A percentile compares a stretch with the other conserved stretches of the same genome.
Conservation (phyloP, 1,284 basidiomycete genomes). For the Tilletia walkeri region DNA sequence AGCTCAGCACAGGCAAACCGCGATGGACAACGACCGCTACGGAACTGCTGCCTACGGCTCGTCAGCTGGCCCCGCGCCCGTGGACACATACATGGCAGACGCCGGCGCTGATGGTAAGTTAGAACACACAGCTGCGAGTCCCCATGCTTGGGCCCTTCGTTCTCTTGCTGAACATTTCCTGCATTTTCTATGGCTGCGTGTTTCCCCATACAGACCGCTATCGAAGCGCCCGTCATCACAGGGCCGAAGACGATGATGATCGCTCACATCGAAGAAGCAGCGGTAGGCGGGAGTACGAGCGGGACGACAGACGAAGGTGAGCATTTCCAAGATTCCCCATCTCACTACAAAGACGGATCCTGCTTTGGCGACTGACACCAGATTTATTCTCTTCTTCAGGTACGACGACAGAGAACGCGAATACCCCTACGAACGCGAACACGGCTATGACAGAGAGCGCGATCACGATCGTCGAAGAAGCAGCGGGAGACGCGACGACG, state of each 20-base stretch:
- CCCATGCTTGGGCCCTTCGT: no score
- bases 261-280: conserved; percentile 28
- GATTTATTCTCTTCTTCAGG: conserved; percentile 26
- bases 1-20: no score
- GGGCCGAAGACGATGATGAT: conserved; percentile 56
- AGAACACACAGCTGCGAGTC: neutral
- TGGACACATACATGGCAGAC: neutral
- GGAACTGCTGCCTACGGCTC: neutral
- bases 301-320: conserved; percentile 25
- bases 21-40: conserved; percentile 5
- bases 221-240: conserved; percentile 45
- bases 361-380: neutral
- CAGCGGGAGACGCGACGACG: conserved; percentile 34
- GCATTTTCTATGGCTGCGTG: no score
- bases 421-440: conserved; percentile 32
- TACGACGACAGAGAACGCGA: conserved; percentile 54
- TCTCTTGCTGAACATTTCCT: no score
- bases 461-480: conserved; percentile 39
- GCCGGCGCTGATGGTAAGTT: neutral
- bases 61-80: neutral
- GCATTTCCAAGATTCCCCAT: neutral
- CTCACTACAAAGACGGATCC: neutral
- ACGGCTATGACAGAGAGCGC: conserved; percentile 43
- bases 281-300: conserved; percentile 60
- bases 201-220: neutral